Evolutionary conservation across 2,329 filamentous ascomycete genomes (phyloP), one percentile per base, ranked within the genome.

Genomic region (Ascosphaera apis): DNA sequence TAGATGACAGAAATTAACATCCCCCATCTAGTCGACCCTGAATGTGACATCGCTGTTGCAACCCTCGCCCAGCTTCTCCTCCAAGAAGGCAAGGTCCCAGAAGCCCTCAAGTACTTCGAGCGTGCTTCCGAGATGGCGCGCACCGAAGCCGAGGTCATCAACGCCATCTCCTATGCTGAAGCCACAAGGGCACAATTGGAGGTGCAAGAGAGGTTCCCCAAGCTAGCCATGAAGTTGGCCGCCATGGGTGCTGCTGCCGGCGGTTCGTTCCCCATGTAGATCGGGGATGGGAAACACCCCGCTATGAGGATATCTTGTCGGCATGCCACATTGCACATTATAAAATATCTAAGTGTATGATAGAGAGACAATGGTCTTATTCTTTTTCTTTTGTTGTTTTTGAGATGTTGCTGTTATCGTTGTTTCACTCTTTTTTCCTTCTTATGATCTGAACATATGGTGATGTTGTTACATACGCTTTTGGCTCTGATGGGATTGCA

Each of bases 51-150:
- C 51, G 88, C 88, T 31, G 88, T 98, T 31, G 88, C 88, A 36
- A 98, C 88, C 37, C 93, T 98, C 82, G 88, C 88, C 8, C 88
- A 98, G 59, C 72, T 98, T 31, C 74, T 98, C 36, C 70, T 98
- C 25, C 88, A 98, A 57, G 88, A 95, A 64, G 88, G 88, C 56
- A 93, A 93, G 63, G 86, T 98, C 39, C 79, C 77, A 25, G 81
- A 93, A 43, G 88, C 88, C 1, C 72, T 98, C 44, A 82, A 78
- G 58, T 95, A 95, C 65, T 98, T 98, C 53, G 84, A 95, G 65
- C 77, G 82, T 41, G 88, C 88, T 2, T 88, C 86, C 18, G 84
- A 95, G 60, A 72, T 98, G 36, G 84, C 83, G 33, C 69, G 88
- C 47, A 98, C 88, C 23, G 86, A 93, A 50, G 81, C 79, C 40